A percentile compares a stretch with the other conserved stretches of the same genome.
These are phyloP conservation scores for Alternaria brassicae DNA, from an alignment of 2,329 filamentous ascomycete species.

Conservation along the genomic window DNA sequence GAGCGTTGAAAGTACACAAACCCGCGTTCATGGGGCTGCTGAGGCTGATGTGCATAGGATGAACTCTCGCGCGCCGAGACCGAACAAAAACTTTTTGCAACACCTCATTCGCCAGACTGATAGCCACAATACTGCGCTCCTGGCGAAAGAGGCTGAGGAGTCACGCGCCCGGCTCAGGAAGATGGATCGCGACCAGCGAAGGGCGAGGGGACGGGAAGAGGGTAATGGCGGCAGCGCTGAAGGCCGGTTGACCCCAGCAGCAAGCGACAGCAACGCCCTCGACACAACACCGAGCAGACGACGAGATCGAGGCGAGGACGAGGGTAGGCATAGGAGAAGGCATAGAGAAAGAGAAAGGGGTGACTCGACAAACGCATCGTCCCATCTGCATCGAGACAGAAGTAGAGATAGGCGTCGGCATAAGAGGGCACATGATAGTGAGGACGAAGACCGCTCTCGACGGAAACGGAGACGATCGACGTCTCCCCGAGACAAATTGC, in stretches of 20 bases:
- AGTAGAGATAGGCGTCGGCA: conserved; percentile 22
- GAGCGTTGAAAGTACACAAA: conserved; percentile 12
- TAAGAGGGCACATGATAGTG: conserved; percentile 24
- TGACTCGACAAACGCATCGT: neutral
- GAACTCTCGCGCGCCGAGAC: conserved; percentile 75
- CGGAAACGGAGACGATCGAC: conserved; percentile 27
- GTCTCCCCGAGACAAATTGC: conserved; percentile 21
- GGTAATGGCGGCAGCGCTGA: conserved; percentile 25
- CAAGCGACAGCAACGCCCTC: conserved; percentile 23
- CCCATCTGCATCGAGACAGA: conserved; percentile 18
- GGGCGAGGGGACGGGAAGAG: conserved; percentile 12
- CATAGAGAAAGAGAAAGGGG: conserved; percentile 19
- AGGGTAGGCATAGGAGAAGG: conserved; percentile 8
- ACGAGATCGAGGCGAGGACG: conserved; percentile 28
- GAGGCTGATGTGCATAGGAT: conserved; percentile 53
- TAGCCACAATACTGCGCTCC: conserved; percentile 84
- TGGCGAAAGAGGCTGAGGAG: conserved; percentile 84
- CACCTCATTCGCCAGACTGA: conserved; percentile 90
- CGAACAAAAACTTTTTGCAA: conserved; percentile 87
- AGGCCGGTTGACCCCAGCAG: conserved; percentile 32
- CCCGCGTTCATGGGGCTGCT: neutral
- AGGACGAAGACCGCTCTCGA: conserved; percentile 18
- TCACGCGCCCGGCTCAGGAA: conserved; percentile 71
- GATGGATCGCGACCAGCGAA: conserved; percentile 34
- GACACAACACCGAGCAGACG: conserved; percentile 27